A percentile compares a stretch with the other conserved stretches of the same genome.
Conservation (phyloP, 2,329 filamentous ascomycete species). For the Pochonia chlamydosporia region DNA sequence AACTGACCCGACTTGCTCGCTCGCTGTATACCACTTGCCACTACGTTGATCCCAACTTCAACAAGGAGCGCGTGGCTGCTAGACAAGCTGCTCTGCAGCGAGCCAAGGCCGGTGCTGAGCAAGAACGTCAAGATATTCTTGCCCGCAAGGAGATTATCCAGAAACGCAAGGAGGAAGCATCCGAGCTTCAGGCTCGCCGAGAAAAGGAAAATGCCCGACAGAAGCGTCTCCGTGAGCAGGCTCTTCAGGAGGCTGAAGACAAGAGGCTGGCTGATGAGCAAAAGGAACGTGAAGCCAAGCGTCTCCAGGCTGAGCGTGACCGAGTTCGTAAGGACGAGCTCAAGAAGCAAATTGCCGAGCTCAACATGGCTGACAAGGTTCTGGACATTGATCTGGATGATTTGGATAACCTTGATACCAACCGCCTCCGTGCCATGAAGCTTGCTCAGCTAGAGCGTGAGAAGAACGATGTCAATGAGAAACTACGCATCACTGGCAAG, state of each 20-base stretch:
- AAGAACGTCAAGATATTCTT: conserved; percentile 83
- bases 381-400: conserved; percentile 72
- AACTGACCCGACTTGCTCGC: conserved; percentile 86
- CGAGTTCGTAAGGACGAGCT: conserved; percentile 89
- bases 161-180: conserved; percentile 95
- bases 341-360: conserved; percentile 84
- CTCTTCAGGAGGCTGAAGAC: conserved; percentile 84
- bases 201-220: conserved; percentile 89
- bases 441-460: conserved; percentile 93
- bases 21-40: conserved; percentile 89
- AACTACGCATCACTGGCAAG: conserved; percentile 86
- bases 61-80: conserved; percentile 71
- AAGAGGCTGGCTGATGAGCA: conserved; percentile 88
- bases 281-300: conserved; percentile 80
- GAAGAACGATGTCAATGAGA: conserved; percentile 93
- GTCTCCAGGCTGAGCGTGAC: conserved; percentile 80
- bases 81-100: conserved; percentile 75
- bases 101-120: conserved; percentile 80
- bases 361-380: conserved; percentile 79
- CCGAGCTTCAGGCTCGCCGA: conserved; percentile 77
- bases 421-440: conserved; percentile 89
- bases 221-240: conserved; percentile 80
- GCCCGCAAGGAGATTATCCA: conserved; percentile 86
- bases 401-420: conserved; percentile 80
- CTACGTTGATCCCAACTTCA: conserved; percentile 89